Conservation (phyloP, 2,329 filamentous ascomycete genomes). For the Exophiala lecanii-corni region DNA sequence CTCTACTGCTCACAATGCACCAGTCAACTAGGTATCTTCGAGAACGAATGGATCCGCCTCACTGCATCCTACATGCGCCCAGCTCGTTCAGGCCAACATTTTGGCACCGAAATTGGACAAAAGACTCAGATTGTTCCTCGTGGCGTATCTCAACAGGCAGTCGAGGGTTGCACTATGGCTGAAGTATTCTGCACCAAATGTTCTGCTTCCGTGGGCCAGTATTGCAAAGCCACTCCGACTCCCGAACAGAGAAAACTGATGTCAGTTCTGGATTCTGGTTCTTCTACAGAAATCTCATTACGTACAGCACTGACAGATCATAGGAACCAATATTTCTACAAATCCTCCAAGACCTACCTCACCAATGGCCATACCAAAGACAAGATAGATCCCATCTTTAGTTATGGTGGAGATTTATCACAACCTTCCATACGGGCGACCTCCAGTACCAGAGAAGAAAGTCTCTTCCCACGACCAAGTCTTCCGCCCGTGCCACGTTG, state of each 20-base stretch:
- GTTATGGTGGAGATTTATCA: conserved; percentile 6
- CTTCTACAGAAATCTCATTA: not conserved
- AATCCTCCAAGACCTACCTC: conserved; percentile 23
- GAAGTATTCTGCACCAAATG: conserved; percentile 26
- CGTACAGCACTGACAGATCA: not conserved
- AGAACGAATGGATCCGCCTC: conserved; percentile 26
- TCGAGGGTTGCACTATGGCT: conserved; percentile 24
- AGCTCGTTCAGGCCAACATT: conserved; percentile 17
- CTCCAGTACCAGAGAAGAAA: not conserved
- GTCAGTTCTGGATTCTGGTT: conserved; percentile 7
- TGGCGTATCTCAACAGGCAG: conserved; percentile 16
- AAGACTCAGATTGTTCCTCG: conserved; percentile 22
- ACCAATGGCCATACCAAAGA: conserved; percentile 17
- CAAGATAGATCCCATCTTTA: conserved; percentile 18
- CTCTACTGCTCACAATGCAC: conserved; percentile 25
- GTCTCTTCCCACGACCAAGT: conserved; percentile 9
- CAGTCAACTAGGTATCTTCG: conserved; percentile 24
- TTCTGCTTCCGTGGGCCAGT: conserved; percentile 21
- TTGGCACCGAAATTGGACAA: conserved; percentile 19
- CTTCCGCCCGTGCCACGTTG: conserved; percentile 5
- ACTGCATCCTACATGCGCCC: conserved; percentile 24
- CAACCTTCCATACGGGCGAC: not conserved
- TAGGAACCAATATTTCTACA: conserved; percentile 25
- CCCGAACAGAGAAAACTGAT: conserved; percentile 16
- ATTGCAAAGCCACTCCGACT: conserved; percentile 22